phyloP scores from a whole-genome alignment of 169 alveolate species.

The Neospora caninum region DNA sequence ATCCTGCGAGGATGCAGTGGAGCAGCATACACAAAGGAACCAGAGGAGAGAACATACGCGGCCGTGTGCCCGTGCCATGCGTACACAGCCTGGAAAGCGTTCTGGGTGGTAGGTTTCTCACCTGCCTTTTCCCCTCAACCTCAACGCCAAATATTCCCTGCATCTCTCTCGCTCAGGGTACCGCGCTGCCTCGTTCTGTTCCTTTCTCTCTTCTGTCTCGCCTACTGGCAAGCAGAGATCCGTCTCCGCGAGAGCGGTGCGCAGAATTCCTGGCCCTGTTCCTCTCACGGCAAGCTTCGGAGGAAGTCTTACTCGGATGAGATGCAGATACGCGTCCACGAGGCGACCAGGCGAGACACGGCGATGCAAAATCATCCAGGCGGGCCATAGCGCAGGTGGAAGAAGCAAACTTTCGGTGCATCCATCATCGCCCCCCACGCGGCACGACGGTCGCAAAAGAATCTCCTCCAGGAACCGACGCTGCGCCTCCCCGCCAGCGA shows the following conservation, averaged over 20 bases:
- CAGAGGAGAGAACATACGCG: background rate
- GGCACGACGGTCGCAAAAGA: background rate
- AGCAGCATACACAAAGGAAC: background rate
- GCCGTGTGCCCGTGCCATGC: too few relatives aligned
- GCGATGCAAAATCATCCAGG: slow-evolving; percentile 10
- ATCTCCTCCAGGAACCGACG: background rate
- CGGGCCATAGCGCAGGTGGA: background rate
- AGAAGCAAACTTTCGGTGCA: background rate
- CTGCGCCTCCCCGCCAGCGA: background rate
- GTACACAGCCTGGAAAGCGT: too few relatives aligned
- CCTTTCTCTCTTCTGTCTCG: too few relatives aligned
- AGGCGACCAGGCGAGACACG: background rate
- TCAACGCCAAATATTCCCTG: too few relatives aligned
- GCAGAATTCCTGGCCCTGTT: too few relatives aligned
- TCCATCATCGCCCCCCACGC: background rate
- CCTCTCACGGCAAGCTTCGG: too few relatives aligned
- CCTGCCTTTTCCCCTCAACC: too few relatives aligned
- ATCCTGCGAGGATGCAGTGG: background rate
- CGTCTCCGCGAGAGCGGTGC: too few relatives aligned
- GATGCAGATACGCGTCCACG: slow-evolving; percentile 4
- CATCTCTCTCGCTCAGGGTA: too few relatives aligned
- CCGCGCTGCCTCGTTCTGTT: too few relatives aligned
- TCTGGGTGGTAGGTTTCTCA: too few relatives aligned
- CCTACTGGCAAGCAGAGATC: too few relatives aligned
- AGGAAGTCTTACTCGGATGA: background rate